These are phyloP conservation scores for Scutellaria barbata DNA, from an alignment of 257 asterid species.

Conservation along the genomic window DNA sequence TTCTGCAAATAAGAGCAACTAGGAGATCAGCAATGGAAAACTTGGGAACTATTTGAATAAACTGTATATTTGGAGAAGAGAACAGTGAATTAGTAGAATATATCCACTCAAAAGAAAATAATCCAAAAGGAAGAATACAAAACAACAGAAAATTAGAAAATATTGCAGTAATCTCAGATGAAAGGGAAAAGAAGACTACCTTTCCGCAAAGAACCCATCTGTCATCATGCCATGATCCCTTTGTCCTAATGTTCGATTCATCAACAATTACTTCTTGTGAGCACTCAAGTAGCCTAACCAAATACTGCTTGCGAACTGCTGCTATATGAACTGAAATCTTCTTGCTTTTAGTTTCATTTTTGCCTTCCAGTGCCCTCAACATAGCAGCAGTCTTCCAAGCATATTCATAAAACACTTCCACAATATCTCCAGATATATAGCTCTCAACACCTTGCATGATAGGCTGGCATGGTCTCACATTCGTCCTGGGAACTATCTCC, in stretches of 20 bases:
- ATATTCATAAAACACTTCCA: constrained; percentile 65
- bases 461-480: constrained; percentile 72
- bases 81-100: neutral
- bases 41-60: neutral
- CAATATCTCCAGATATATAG: constrained; percentile 59
- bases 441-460: constrained; percentile 38
- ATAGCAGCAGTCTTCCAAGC: constrained; percentile 73
- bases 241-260: constrained; percentile 56
- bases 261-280: constrained; percentile 50
- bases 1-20: constrained; percentile 47
- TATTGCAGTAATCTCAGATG: neutral
- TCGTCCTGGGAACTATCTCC: constrained; percentile 56
- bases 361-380: constrained; percentile 48
- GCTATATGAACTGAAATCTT: constrained; percentile 30
- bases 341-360: constrained; percentile 34
- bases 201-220: constrained; percentile 62
- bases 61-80: neutral
- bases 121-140: constrained; percentile 1
- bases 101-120: neutral
- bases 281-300: constrained; percentile 68
- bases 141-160: constrained; percentile 5
- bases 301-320: constrained; percentile 40
- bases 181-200: constrained; percentile 45
- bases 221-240: constrained; percentile 64
- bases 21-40: constrained; percentile 37